Conservation (phyloP, 495 filamentous ascomycete genomes). For the Durotheca rogersii region DNA sequence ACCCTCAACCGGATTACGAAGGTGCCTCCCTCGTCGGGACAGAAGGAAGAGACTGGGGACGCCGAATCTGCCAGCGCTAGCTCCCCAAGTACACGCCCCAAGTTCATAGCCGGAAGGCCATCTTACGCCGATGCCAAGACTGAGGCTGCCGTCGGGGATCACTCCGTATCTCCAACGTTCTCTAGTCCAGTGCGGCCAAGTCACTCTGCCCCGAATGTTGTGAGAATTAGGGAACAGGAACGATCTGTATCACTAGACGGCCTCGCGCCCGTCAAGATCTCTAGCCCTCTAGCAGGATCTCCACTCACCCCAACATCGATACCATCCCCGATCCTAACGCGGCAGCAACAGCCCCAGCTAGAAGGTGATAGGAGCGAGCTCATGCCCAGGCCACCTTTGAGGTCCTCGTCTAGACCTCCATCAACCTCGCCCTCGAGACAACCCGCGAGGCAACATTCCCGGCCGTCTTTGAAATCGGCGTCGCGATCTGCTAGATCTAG, state of each 20-base stretch:
- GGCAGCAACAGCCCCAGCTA: slow-evolving; percentile 9
- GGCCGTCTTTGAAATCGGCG: slow-evolving; percentile 18
- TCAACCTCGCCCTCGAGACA: slow-evolving; percentile 15
- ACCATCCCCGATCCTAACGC: slow-evolving; percentile 2
- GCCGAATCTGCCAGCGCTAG: slow-evolving; percentile 2
- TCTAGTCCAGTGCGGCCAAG: slow-evolving; percentile 38
- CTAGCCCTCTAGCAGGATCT: slow-evolving; percentile 22
- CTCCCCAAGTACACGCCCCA: slow-evolving; percentile 24
- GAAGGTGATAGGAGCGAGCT: slow-evolving; percentile 9
- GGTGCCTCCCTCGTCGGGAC: slow-evolving; percentile 21
- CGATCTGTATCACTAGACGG: slow-evolving; percentile 30
- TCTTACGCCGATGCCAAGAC: slow-evolving; percentile 39
- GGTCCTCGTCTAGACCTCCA: slow-evolving; percentile 1
- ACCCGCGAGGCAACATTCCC: slow-evolving; percentile 17
- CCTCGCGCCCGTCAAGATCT: slow-evolving; percentile 26
- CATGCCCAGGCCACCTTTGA: slow-evolving; percentile 8
- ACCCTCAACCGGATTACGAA: slow-evolving; percentile 43
- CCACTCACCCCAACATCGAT: slow-evolving; percentile 18
- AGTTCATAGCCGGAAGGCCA: slow-evolving; percentile 31
- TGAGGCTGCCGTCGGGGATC: slow-evolving; percentile 28
- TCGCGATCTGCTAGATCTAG: slow-evolving; percentile 25
- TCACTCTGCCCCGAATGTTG: slow-evolving; percentile 30
- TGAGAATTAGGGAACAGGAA: slow-evolving; percentile 39
- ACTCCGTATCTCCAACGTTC: slow-evolving; percentile 34
- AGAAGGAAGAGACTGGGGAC: slow-evolving; percentile 5